Conservation (phyloP, 179 eudicot species). For the Spergularia azorica region DNA sequence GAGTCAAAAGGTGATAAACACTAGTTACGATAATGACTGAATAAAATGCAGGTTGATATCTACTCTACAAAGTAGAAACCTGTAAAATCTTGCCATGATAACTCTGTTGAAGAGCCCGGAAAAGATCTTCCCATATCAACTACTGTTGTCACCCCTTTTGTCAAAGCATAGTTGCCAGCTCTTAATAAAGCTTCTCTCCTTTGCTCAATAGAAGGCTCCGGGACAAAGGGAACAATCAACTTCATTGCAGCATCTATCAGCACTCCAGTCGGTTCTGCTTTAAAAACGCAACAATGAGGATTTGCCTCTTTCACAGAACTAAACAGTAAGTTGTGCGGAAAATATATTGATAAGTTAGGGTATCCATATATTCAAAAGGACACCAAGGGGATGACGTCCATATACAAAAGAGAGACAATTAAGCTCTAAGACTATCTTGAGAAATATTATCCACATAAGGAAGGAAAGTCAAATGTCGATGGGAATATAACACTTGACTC, state of each 20-base stretch:
- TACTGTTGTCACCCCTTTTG: slow-evolving; percentile 90
- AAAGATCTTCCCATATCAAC: slow-evolving; percentile 91
- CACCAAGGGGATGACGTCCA: no score
- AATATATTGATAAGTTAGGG: no score
- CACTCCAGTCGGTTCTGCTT: slow-evolving; percentile 87
- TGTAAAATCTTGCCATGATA: slow-evolving; percentile 87
- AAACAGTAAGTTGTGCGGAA: no score
- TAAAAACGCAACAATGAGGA: neutral
- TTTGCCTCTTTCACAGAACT: no score
- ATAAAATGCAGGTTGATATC: neutral
- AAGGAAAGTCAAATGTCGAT: no score
- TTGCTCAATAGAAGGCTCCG: slow-evolving; percentile 67
- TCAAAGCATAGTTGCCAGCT: slow-evolving; percentile 77
- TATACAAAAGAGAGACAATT: no score
- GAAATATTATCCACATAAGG: no score
- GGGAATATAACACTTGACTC: no score
- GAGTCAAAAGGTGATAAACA: neutral
- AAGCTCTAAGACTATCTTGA: no score
- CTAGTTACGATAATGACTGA: neutral
- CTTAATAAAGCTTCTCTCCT: slow-evolving; percentile 76
- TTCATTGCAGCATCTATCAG: slow-evolving; percentile 89
- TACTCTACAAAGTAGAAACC: no score
- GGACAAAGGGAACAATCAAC: slow-evolving; percentile 56
- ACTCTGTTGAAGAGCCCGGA: slow-evolving; percentile 74
- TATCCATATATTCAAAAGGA: no score